Conservation (phyloP, 805 yeast genomes). For the Saturnispora serradocipensis region DNA sequence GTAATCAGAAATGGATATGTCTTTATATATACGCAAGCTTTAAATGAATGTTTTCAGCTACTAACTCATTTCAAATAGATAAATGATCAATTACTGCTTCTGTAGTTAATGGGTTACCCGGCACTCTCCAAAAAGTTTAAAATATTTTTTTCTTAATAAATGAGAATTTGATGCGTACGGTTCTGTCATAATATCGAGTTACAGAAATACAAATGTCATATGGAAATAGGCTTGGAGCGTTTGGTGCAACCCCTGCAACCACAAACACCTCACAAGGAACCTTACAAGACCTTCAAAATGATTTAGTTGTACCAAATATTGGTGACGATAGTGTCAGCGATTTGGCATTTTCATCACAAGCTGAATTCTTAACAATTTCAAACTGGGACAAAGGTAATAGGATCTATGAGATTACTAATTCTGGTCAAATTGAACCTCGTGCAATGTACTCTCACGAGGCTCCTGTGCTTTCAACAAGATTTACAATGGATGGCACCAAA, state of each 20-base stretch:
- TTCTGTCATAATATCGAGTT: not conserved
- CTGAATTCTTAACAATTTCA: constrained; percentile 70
- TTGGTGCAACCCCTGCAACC: constrained; percentile 11
- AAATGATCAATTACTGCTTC: not conserved
- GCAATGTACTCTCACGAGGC: constrained; percentile 86
- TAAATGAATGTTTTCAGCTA: not conserved
- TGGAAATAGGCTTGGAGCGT: constrained; percentile 24
- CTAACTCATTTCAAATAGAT: not conserved
- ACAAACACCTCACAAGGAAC: constrained; percentile 28
- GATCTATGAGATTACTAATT: constrained; percentile 72
- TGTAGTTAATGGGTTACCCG: not conserved
- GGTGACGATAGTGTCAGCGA: constrained; percentile 91
- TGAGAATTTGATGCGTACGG: not conserved
- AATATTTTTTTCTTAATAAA: not conserved
- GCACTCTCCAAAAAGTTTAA: not conserved
- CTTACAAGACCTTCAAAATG: constrained; percentile 57
- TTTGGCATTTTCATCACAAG: constrained; percentile 77
- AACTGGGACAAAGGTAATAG: constrained; percentile 96
- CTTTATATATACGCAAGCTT: not conserved
- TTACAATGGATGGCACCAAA: constrained; percentile 82
- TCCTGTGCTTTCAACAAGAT: constrained; percentile 74
- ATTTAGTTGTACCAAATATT: constrained; percentile 61
- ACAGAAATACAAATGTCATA: constrained; percentile 19
- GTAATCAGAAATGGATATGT: not conserved
- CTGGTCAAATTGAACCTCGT: constrained; percentile 77